Conservation (phyloP, 441 rosid genomes). For the Populus hybrid region DNA sequence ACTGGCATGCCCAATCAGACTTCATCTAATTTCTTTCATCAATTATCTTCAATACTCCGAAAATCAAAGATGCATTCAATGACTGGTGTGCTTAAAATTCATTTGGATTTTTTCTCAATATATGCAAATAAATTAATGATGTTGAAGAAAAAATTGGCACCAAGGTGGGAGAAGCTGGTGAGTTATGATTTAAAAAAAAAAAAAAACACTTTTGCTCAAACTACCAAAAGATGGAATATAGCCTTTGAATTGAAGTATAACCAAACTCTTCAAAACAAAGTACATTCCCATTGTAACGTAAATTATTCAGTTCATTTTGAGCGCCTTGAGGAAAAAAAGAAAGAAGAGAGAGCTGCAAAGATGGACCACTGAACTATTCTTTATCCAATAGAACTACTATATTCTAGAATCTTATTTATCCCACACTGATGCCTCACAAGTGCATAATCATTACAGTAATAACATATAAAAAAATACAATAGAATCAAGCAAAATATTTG, state of each 20-base stretch:
- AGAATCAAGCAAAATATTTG: neutral
- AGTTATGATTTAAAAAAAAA: neutral
- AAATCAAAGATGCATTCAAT: neutral
- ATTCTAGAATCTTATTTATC: neutral
- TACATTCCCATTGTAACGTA: no score
- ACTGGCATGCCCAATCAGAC: neutral
- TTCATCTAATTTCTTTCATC: neutral
- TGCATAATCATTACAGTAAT: neutral
- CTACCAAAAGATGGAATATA: neutral
- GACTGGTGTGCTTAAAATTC: neutral
- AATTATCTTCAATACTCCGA: neutral
- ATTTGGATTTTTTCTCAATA: neutral
- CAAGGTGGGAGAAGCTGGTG: neutral
- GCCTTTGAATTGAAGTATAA: neutral
- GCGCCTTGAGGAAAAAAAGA: neutral
- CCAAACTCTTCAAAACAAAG: neutral
- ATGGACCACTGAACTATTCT: neutral
- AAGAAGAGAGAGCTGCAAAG: neutral
- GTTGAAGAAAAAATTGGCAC: neutral
- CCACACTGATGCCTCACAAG: neutral
- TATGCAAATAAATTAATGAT: neutral
- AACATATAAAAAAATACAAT: neutral
- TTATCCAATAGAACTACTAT: neutral
- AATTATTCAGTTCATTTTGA: neutral
- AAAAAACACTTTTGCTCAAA: no score